Evolutionary conservation across 2,329 filamentous ascomycete genomes (phyloP), one percentile per base, ranked within the genome.

Genomic region (Stemphylium vesicarium): DNA sequence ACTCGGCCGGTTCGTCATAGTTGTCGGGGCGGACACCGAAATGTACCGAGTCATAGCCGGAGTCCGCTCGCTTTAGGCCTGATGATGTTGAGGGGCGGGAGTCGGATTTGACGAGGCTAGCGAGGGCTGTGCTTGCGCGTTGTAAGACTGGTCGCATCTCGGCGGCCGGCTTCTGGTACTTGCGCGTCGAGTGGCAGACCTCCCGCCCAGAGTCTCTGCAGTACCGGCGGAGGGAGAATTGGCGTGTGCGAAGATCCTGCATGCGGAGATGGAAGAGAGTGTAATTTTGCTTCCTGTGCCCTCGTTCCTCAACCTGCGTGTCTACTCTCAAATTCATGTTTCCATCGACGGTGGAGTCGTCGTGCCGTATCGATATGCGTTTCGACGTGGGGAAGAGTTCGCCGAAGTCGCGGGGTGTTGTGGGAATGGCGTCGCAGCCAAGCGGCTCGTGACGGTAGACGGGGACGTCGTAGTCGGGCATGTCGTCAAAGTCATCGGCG

Each of bases 271-370:
- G 94, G 77, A 97, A 98, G 42, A 99, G 87, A 4, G 87, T 91
- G 66, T 90, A 85, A 64, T 86, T 86, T 59, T 87, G 84, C 60
- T 84, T 84, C 47, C 78, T 77, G 37, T 82, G 81, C 36, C 84
- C 84, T 22, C 83, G 82, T 22, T 80, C 78, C 22, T 79, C 77
- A 40, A 91, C 84, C 59, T 90, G 81, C 5, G 91, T 94, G 72
- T 96, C 93, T 54, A 98, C 83, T 29, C 93, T 88, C 53, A 99
- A 82, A 73, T 98, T 98, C 92, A 97, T 96, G 80, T 97, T 96
- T 32, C 94, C 94, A 73, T 99, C 94, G 4, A 88, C 78, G 0
- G 92, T 95, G 43, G 91, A 86, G 76, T 97, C 92, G 72, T 98
- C 95, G 72, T 98, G 94, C 24, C 90, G 87, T 69, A 99, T 92